Base-by-base conservation (phyloP, 768 basidiomycete genomes). In the Trichaptum fuscoviolaceum region DNA sequence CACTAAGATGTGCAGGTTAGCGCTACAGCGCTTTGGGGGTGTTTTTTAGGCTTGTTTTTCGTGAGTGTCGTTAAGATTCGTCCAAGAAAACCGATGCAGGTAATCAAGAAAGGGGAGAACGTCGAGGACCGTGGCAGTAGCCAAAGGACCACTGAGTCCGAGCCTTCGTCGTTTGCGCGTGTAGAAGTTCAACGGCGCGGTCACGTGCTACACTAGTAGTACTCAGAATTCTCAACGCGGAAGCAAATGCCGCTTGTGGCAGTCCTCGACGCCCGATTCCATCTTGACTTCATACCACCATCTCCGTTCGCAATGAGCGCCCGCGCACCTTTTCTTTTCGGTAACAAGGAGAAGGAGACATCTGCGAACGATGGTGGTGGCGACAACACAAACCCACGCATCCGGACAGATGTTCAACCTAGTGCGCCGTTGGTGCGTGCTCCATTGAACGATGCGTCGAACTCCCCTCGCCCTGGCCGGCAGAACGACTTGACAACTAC, bases 111-210 rank as follows among this genome's bases (percentile, higher is more conserved):
- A 12, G 10, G 42, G 42, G 42, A 52, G 42, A 52, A 52, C 42
- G 42, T 52, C 42, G 42, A 52, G 42, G 42, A 52, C 42, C 42
- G 42, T 52, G 42, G 42, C 42, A 52, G 42, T 52, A 52, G 42
- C 42, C 42, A 52, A 52, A 52, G 42, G 42, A 52, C 42, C 42
- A 52, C 20, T 52, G 42, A 52, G 20, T 52, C 42, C 42, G 42
- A 52, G 42, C 42, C 42, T 52, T 52, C 42, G 20, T 12, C 6
- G 42, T 2, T 12, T 4, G 42, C 42, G 42, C 42, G 42, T 52
- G 42, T 52, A 52, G 42, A 52, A 52, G 42, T 52, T 20, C 42
- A 52, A 52, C 42, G 42, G 5, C 42, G 42, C 42, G 42, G 42
- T 52, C 42, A 52, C 42, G 42, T 52, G 42, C 35, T 17, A n/a